phyloP scores from a whole-genome alignment of 2,329 filamentous ascomycete genomes.

The Calycina marina region DNA sequence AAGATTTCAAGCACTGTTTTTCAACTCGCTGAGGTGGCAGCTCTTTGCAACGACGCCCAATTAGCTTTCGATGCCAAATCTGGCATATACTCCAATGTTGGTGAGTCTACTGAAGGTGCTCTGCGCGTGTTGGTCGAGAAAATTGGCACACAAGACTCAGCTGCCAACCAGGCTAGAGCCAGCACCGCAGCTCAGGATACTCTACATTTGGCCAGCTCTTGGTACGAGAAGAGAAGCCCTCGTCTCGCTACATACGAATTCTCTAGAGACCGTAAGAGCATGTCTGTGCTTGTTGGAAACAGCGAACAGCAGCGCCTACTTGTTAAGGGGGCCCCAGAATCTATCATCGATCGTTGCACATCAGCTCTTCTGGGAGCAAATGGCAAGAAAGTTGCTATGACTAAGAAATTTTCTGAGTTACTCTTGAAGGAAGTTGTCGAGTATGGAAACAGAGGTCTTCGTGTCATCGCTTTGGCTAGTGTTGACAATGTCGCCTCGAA shows the following conservation, averaged over 20 bases:
- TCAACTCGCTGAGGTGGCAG: constrained; percentile 59
- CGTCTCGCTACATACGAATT: constrained; percentile 88
- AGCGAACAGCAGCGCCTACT: constrained; percentile 64
- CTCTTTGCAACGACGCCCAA: constrained; percentile 78
- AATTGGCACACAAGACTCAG: constrained; percentile 53
- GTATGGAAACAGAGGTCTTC: constrained; percentile 84
- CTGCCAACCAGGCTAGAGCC: constrained; percentile 34
- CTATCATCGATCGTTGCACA: constrained; percentile 83
- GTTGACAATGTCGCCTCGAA: constrained; percentile 61
- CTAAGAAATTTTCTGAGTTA: constrained; percentile 51
- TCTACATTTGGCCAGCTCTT: constrained; percentile 68
- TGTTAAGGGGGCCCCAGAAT: constrained; percentile 93
- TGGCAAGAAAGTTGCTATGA: constrained; percentile 63
- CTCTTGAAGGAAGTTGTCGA: constrained; percentile 70
- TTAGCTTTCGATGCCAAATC: constrained; percentile 69
- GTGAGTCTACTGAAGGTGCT: constrained; percentile 91
- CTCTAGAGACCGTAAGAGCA: constrained; percentile 94
- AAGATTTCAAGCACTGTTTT: constrained; percentile 60
- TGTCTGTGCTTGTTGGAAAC: constrained; percentile 81
- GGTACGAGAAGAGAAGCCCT: constrained; percentile 64
- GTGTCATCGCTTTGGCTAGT: constrained; percentile 85
- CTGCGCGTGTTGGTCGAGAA: constrained; percentile 87
- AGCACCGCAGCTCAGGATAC: constrained; percentile 38
- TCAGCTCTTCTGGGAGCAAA: constrained; percentile 63
- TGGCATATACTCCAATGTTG: constrained; percentile 64